Base-by-base conservation (phyloP, 1,284 basidiomycete species). In the Papiliotrema nemorosa region DNA sequence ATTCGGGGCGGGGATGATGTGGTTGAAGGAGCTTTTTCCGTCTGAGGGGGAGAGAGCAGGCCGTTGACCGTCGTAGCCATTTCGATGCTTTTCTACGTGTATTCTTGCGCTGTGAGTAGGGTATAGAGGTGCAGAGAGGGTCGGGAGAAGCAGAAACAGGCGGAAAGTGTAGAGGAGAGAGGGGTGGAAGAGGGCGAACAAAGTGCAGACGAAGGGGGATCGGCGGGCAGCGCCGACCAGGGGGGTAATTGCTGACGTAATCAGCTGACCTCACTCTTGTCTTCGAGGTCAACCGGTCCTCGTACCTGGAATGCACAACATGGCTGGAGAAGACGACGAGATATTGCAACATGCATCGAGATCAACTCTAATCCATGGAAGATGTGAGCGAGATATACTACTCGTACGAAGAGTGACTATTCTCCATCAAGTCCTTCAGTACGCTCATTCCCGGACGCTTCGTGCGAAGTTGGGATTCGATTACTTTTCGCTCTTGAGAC, bases 1-100 rank as follows among this genome's bases (percentile, higher is more conserved):
- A 73, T 59, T 13, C 64, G 60, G 10, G 71, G 60, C 14, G 64
- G 63, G 24, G 58, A 45, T 13, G 60, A 44, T 16, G 25, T 27
- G 26, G 34, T 42, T 7, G 63, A 57, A 27, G 50, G 34, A 20
- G 59, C 52, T 34, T 64, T 62, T 44, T 64, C 62, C 3, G 63
- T 62, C 18, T 46, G 35, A 25, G 61, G 58, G 43, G 61, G 60
- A 10, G 64, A 59, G 24, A 57, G 31, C 18, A 63, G 52, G 25
- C 64, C 64, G 39, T 67, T 67, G 27, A 47, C 50, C 9, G 49
- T 41, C 14, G 44, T 44, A n/a, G 44, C 27, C 31, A 45, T 45
- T 7, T 26, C n/a, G 20, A 20, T 35, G 6, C 34, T 24, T 18
- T 50, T 42, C 18, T 16, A 21, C 29, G 29, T 44, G 20, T 20